A percentile compares a stretch with the other conserved stretches of the same genome.
These are phyloP conservation scores for Gnaphalium uliginosum DNA, from an alignment of 129 eudicot genomes.

Conservation along the genomic window DNA sequence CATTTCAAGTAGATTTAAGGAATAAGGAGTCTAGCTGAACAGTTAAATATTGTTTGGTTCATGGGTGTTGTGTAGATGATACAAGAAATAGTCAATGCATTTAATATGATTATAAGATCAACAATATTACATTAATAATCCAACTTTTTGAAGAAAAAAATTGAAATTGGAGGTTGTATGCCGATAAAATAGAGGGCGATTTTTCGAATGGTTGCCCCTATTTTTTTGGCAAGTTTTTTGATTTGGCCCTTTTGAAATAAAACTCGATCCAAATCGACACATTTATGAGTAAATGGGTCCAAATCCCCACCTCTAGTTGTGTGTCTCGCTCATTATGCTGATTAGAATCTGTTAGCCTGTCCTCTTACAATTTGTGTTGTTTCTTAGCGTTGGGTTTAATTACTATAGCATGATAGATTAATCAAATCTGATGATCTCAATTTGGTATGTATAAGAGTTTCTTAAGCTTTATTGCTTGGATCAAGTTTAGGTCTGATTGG, in stretches of 20 bases:
- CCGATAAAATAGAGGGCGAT: background rate
- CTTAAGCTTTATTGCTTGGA: background rate
- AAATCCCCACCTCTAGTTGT: background rate
- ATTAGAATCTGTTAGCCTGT: background rate
- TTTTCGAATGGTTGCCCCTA: background rate
- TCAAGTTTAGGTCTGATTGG: conserved; percentile 3
- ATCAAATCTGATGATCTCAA: background rate
- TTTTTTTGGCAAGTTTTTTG: background rate
- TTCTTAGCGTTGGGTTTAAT: conserved; percentile 2
- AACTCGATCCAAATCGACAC: background rate
- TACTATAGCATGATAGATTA: background rate
- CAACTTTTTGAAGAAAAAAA: background rate
- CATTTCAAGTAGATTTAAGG: conserved; percentile 7
- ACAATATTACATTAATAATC: background rate
- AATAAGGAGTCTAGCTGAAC: background rate
- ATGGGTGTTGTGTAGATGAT: conserved; percentile 11
- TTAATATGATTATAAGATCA: background rate
- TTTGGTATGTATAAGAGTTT: background rate
- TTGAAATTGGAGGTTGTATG: background rate
- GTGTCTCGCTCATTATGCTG: background rate
- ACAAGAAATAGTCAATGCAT: background rate
- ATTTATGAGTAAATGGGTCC: background rate
- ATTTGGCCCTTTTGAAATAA: background rate
- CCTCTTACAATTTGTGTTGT: conserved; percentile 5
- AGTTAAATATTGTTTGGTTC: conserved; percentile 15